Base-by-base conservation (phyloP, 371 early-diverging fungal genomes). In the Umbelopsis sp. region DNA sequence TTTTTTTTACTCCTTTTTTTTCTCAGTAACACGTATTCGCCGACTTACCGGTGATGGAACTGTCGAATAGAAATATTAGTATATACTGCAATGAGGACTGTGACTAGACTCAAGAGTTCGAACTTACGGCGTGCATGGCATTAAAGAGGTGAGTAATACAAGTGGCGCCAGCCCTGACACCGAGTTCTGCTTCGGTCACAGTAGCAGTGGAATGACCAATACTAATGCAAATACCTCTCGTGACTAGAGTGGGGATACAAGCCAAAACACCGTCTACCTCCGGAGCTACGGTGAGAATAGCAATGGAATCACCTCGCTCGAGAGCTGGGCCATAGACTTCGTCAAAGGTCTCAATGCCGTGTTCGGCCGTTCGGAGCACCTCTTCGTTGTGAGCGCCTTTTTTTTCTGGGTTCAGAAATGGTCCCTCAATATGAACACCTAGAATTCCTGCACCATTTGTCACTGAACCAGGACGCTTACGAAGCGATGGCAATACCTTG, bases 341-440 rank as follows among this genome's bases (percentile, higher is more conserved):
- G 64, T 91, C 86, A 66, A 95, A 83, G 66, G 91, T 93, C 3
- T 68, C 65, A 18, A 91, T 83, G 18, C 94, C 94, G 69, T 87
- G 81, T 67, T 83, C 78, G 12, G 93, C 93, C 20, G 65, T 63
- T 53, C 82, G 86, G 50, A 95, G 81, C 3, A 88, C 87, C n/a
- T 74, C 76, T 63, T 86, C 77, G 46, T 94, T 88, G 68, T 95
- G 95, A 0, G 94, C 94, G 41, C 95, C 95, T 66, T 89, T 90
- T 45, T 83, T 83, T 22, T 79, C 77, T 48, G 85, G 83, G 66
- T 83, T 84, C 63, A 94, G 92, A 74, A 95, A 95, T 20, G 94
- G 94, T 3, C 94, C 94, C 75, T 95, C 95, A 18, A 93, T 74
- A 75, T 95, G 95, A 9, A 92, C 93, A 20, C 91, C 95, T 11